Conservation (phyloP, 441 rosid genomes). For the Kokia cookei region DNA sequence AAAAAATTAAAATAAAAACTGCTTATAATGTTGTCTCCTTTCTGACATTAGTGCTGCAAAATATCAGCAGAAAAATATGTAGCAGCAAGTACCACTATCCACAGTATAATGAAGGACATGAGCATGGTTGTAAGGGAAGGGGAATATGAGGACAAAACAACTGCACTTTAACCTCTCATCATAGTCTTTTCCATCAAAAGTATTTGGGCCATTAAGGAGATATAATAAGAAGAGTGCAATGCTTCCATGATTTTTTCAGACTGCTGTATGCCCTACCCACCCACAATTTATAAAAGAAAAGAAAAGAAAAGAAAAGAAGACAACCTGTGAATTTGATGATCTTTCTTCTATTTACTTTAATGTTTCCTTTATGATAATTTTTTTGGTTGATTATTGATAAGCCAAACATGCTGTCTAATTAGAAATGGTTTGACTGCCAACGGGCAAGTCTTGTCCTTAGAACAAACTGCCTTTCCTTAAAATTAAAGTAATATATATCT, state of each 20-base stretch:
- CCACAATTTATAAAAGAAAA: neutral
- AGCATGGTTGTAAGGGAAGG: neutral
- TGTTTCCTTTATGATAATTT: neutral
- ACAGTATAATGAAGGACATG: conserved; percentile 14
- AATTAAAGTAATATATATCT: conserved; percentile 7
- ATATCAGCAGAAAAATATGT: conserved; percentile 14
- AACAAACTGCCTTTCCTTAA: conserved; percentile 25
- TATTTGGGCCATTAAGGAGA: conserved; percentile 10
- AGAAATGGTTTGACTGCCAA: neutral
- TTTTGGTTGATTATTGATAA: neutral
- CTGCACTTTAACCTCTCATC: conserved; percentile 16
- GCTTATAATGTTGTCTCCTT: neutral
- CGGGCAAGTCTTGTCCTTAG: conserved; percentile 6
- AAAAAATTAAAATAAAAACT: neutral
- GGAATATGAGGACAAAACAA: conserved; percentile 11
- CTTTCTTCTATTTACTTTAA: conserved; percentile 3
- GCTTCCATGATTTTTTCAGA: conserved; percentile 27
- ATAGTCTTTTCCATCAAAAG: conserved; percentile 21
- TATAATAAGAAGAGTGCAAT: conserved; percentile 18
- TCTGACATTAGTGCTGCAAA: neutral
- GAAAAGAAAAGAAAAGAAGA: neutral
- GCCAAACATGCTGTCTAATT: neutral
- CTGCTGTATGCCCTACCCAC: conserved; percentile 22
- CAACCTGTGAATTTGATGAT: conserved; percentile 1
- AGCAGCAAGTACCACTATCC: neutral